phyloP scores from a whole-genome alignment of 192 early-diverging fungal species.

The Dissophora ornata region DNA sequence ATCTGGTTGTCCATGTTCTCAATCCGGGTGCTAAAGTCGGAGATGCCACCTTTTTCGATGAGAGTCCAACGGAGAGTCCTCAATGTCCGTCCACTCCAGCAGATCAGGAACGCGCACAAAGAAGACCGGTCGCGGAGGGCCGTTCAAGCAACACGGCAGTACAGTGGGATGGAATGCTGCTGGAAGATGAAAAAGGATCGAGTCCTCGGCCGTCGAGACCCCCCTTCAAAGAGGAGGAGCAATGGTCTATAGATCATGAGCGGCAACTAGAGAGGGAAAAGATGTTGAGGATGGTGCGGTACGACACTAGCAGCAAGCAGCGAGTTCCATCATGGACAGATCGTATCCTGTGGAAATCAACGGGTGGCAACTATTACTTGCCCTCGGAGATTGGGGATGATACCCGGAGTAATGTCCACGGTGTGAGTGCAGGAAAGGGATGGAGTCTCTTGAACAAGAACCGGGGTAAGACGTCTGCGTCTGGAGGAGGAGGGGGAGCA shows the following conservation, averaged over 20 bases:
- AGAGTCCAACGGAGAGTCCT: too few species aligned
- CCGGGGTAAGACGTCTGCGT: background rate
- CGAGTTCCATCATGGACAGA: conserved; percentile 64
- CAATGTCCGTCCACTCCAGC: too few species aligned
- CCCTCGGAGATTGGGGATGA: conserved; percentile 44
- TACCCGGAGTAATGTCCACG: conserved; percentile 9
- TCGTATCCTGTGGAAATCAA: conserved; percentile 58
- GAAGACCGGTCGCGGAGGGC: too few species aligned
- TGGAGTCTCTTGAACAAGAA: conserved; percentile 40
- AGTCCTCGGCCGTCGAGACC: too few species aligned
- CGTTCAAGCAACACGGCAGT: too few species aligned
- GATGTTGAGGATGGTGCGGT: conserved; percentile 7
- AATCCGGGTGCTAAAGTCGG: too few species aligned
- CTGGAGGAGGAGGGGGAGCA: background rate
- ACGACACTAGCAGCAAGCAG: conserved; percentile 60
- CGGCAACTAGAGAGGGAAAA: conserved; percentile 3
- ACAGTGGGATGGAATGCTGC: too few species aligned
- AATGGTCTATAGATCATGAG: background rate
- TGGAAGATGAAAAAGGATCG: background rate
- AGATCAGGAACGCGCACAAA: too few species aligned
- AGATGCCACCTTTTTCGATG: background rate
- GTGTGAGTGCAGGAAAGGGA: conserved; percentile 3
- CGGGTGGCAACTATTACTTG: conserved; percentile 41
- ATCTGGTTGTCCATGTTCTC: too few species aligned
- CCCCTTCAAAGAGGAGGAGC: background rate